Evolutionary conservation across 106 monocot species (phyloP), one percentile per base, ranked within the genome.

Genomic region (Phalaenopsis aphrodite): DNA sequence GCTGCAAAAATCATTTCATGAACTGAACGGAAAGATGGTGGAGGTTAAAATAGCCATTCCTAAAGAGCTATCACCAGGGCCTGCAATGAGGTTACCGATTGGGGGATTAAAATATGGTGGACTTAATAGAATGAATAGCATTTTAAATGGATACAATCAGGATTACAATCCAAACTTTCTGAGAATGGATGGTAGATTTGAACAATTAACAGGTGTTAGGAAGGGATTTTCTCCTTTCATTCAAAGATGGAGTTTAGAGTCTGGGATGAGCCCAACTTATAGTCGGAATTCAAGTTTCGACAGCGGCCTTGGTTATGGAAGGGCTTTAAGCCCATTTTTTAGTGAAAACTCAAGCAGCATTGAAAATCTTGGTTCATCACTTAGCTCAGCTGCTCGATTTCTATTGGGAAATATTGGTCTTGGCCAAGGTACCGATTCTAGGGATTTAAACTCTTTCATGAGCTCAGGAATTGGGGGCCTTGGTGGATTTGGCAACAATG

Each of bases 21-120:
- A 90, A 23, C 85, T 90, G 18, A 87, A 90, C 81, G 87, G 87
- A 61, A 90, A 90, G 82, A 82, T 90, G 86, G 89, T 87, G 55
- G 89, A 90, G 69, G 89, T 90, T 42, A 90, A 90, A 78, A 82
- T 87, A 23, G 89, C 87, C 58, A 87, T 90, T 2, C 89, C 89
- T 5, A 90, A 85, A 73, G 89, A 90, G 21, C 76, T 85, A 2
- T 90, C 89, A 38, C 87, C 89, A 47, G 85, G 89, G 2, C 85
- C 87, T 18, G 80, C 55, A 38, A 49, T 75, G 56, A 87, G 87
- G 37, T 90, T 81, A 10, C 87, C 90, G 47, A 68, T 75, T 8
- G 77, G 83, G 46, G 84, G 75, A 41, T 81, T 78, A 41, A 84
- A 67, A 48, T 84, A 83, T 84, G 79, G 74, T 84, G 79, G 74